These are phyloP conservation scores for Aspergillus nomiae DNA, from an alignment of 2,329 filamentous ascomycete genomes.

Conservation along the genomic window DNA sequence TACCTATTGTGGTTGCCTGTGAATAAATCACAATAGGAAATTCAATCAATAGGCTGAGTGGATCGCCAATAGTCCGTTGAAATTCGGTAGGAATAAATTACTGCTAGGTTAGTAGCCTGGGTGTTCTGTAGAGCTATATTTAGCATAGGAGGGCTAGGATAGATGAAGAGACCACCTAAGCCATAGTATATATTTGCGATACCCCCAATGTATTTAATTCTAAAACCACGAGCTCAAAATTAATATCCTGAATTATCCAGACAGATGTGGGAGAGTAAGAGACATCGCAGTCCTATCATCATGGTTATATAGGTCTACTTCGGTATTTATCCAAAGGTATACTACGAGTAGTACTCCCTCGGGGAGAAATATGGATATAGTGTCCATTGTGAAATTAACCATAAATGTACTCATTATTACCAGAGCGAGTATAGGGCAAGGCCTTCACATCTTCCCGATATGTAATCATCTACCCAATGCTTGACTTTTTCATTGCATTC, in stretches of 20 bases:
- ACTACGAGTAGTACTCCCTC: too few relatives aligned
- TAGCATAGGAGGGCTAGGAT: background rate
- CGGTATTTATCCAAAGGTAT: too few relatives aligned
- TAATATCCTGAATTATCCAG: too few relatives aligned
- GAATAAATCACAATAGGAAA: background rate
- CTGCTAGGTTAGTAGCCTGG: background rate
- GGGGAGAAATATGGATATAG: too few relatives aligned
- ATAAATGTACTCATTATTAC: background rate
- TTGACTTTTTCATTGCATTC: slow-evolving; percentile 19
- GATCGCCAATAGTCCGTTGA: background rate
- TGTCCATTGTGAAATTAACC: background rate
- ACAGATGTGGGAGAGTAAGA: too few relatives aligned
- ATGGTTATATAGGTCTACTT: too few relatives aligned
- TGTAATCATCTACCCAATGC: background rate
- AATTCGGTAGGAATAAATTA: background rate
- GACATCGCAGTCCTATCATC: too few relatives aligned
- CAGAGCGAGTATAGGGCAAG: background rate
- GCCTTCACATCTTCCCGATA: too few relatives aligned
- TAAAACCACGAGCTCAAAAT: too few relatives aligned
- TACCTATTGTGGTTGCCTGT: background rate
- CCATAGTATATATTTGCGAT: too few relatives aligned
- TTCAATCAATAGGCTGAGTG: background rate
- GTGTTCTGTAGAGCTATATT: background rate
- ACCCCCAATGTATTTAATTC: too few relatives aligned
- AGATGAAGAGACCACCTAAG: too few relatives aligned